Evolutionary conservation across 139 green algal genomes (phyloP).

Genomic region (Eudorina sp.): DNA sequence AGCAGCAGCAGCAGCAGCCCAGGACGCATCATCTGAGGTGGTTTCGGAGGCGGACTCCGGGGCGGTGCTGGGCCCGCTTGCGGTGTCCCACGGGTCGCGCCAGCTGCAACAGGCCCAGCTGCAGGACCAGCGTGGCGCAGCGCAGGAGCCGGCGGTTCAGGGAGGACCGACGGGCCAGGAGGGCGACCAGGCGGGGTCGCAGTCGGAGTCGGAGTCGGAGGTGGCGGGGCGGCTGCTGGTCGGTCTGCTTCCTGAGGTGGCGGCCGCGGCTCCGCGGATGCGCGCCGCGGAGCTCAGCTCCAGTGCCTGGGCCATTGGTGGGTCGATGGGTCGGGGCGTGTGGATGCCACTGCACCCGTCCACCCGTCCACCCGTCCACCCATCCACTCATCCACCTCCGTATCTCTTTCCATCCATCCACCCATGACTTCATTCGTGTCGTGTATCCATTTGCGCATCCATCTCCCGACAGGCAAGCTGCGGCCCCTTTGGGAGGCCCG

Average conservation of each 20-base stretch:
- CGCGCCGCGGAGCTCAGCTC: slow-evolving; percentile 9
- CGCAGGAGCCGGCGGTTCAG: neutral
- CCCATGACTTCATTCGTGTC: too few relatives aligned
- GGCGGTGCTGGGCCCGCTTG: too few relatives aligned
- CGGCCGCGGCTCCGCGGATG: neutral
- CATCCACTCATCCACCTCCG: neutral
- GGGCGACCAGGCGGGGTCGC: too few relatives aligned
- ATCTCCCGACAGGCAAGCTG: slow-evolving; percentile 35
- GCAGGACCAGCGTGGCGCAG: too few relatives aligned
- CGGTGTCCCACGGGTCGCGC: too few relatives aligned
- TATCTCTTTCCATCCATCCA: too few relatives aligned
- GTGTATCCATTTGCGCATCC: too few relatives aligned
- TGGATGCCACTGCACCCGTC: too few relatives aligned
- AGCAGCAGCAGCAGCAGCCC: too few relatives aligned
- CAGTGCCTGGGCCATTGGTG: slow-evolving; percentile 7
- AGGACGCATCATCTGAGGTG: too few relatives aligned
- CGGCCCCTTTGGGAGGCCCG: neutral
- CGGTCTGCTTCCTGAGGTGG: neutral
- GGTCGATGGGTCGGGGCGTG: neutral
- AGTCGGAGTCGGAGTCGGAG: neutral
- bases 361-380: neutral
- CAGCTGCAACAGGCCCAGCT: too few relatives aligned
- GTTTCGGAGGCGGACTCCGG: too few relatives aligned
- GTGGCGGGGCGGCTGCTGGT: neutral
- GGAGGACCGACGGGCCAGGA: neutral